Percentiles rank a stretch among this genome's conserved stretches.
Conservation (phyloP, 495 filamentous ascomycete genomes). For the Trichoderma asperelloides region DNA sequence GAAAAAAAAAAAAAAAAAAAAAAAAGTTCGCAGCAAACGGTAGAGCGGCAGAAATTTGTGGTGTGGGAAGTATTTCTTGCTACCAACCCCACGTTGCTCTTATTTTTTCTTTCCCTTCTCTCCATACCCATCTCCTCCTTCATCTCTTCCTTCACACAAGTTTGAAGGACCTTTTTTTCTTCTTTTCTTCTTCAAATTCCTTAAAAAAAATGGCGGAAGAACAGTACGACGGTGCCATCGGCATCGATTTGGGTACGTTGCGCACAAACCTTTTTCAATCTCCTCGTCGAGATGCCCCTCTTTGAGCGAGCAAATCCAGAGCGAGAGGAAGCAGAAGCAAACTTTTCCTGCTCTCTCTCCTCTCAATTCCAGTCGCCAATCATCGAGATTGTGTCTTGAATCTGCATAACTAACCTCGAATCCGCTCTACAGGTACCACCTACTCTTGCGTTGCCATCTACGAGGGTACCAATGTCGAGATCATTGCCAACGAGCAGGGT, state of each 20-base stretch:
- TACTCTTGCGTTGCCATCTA: conserved; percentile 99
- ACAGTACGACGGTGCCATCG: conserved; percentile 98
- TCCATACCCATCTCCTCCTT: conserved; percentile 16
- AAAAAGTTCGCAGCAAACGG: conserved; percentile 20
- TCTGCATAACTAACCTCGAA: conserved; percentile 3
- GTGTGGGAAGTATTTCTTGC: conserved; percentile 9
- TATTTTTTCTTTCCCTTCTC: conserved; percentile 5
- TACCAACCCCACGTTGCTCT: conserved; percentile 25
- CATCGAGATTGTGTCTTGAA: background rate
- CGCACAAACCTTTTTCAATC: background rate
- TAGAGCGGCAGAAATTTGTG: conserved; percentile 18
- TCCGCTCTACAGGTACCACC: conserved; percentile 65
- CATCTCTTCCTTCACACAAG: conserved; percentile 21
- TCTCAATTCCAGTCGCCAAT: background rate
- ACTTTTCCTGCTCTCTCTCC: background rate
- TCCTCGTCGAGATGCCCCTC: conserved; percentile 2
- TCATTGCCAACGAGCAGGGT: conserved; percentile 99
- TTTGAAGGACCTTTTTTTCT: conserved; percentile 14
- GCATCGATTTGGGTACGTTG: conserved; percentile 92
- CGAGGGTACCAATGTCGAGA: conserved; percentile 98
- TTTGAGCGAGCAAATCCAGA: background rate
- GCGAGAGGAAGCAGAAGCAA: background rate
- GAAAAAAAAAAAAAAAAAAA: conserved; percentile 9
- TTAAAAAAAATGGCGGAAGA: conserved; percentile 71
- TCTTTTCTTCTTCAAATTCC: conserved; percentile 16